Base-by-base conservation (phyloP, 2,329 filamentous ascomycete genomes). In the Metarhizium brunneum region DNA sequence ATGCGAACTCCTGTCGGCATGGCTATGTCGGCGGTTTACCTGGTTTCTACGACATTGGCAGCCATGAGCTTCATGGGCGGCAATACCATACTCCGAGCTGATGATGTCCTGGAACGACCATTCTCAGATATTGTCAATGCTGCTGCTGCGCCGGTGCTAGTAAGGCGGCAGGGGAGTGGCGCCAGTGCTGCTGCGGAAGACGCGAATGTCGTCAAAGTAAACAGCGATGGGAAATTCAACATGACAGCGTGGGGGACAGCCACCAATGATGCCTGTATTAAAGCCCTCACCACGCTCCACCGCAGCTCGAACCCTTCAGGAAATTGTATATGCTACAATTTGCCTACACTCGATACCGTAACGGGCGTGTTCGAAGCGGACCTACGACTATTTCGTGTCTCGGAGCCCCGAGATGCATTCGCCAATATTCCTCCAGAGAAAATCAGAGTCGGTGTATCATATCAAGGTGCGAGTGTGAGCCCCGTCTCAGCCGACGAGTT, bases 251-350 rank as follows among this genome's bases (percentile, higher is more conserved):
- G 84, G 84, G 73, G 85, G 58, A 62, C 64, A 3, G 67, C 75
- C 47, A 86, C 82, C 7, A 73, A 76, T 36, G 64, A 71, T 11
- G 85, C 85, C 25, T 94, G 89, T 69, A 72, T 71, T 48, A 63
- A 71, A 25, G 77, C 80, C 8, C 74, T 94, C 18, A 67, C 69
- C 2, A 67, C 71, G 30, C 75, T 90, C 51, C 73, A 75, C 14
- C 73, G 77, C 57, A 81, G 84, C 47, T 79, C 81, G 29, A 92
- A 92, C 61, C 87, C 87, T 5, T 86, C 87, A 10, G 90, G 90
- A 52, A 81, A 90, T 50, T 86, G 86, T 57, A 82, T 89, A 50
- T 95, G 90, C 78, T 94, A 92, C 74, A 95, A 94, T 67, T 71
- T 95, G 29, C 84, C 86, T 0, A 82, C 81, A 43, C 78, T 90